These are phyloP conservation scores for Cucurbita pepo DNA, from an alignment of 306 rosid species.

Conservation along the genomic window DNA sequence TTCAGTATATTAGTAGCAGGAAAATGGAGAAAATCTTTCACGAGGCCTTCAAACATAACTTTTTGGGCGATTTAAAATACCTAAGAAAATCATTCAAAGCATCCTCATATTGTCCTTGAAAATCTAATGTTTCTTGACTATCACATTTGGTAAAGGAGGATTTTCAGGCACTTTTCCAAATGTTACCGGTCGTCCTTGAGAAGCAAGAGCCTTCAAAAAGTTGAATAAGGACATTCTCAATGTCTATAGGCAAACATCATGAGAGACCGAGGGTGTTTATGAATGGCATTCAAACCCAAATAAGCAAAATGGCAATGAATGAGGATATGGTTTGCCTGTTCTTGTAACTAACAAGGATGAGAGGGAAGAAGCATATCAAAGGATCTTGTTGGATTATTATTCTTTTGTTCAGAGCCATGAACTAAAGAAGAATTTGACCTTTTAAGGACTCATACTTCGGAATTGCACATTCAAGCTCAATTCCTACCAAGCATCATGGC, in stretches of 20 bases:
- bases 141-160: background rate
- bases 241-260: background rate
- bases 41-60: background rate
- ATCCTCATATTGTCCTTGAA: background rate
- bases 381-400: background rate
- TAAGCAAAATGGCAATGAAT: background rate
- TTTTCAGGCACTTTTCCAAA: background rate
- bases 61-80: background rate
- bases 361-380: background rate
- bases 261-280: background rate
- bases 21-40: background rate
- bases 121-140: background rate
- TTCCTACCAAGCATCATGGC: background rate
- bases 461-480: background rate
- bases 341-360: background rate
- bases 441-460: background rate
- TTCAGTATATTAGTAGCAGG: background rate
- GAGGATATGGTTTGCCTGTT: background rate
- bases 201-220: background rate
- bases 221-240: background rate
- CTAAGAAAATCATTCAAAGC: background rate
- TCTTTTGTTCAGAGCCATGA: background rate
- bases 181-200: background rate
- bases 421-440: background rate
- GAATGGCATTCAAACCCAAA: background rate